A percentile compares a stretch with the other conserved stretches of the same genome.
phyloP scores from a whole-genome alignment of 768 basidiomycete genomes.

The Termitomyces sp. region DNA sequence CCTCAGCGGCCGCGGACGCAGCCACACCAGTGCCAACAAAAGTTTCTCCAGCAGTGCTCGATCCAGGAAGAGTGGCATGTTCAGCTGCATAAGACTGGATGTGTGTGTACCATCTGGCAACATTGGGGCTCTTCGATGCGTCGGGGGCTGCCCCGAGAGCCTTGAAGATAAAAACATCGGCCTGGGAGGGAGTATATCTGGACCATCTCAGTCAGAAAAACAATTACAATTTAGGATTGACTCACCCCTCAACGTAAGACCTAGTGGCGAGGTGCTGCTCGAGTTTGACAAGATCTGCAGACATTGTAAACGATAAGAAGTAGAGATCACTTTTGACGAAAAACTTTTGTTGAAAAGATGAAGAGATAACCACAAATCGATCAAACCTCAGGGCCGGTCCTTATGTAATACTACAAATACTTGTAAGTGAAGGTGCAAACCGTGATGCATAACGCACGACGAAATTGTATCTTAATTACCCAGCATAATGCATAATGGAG shows the following conservation, averaged over 20 bases:
- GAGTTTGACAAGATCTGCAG: constrained; percentile 66
- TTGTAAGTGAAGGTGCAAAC: too few species aligned
- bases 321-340: constrained; percentile 21
- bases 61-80: constrained; percentile 76
- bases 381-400: constrained; percentile 24
- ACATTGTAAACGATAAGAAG: constrained; percentile 43
- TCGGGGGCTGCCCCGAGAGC: constrained; percentile 66
- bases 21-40: constrained; percentile 53
- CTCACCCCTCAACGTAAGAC: constrained; percentile 92
- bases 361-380: constrained; percentile 14
- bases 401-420: constrained; percentile 12
- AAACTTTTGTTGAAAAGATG: constrained; percentile 15
- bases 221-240: constrained; percentile 4
- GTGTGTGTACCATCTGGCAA: constrained; percentile 91
- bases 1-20: constrained; percentile 46
- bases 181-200: constrained; percentile 91
- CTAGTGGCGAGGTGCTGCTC: constrained; percentile 84
- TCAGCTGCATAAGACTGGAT: constrained; percentile 85
- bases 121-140: constrained; percentile 64
- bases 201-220: constrained; percentile 15
- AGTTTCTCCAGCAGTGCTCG: constrained; percentile 75
- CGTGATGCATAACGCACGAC: too few species aligned
- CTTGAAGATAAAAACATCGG: constrained; percentile 91
- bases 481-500: too few species aligned
- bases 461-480: too few species aligned